These are phyloP conservation scores for Coniochaeta sp. DNA, from an alignment of 2,329 filamentous ascomycete genomes.

Conservation along the genomic window DNA sequence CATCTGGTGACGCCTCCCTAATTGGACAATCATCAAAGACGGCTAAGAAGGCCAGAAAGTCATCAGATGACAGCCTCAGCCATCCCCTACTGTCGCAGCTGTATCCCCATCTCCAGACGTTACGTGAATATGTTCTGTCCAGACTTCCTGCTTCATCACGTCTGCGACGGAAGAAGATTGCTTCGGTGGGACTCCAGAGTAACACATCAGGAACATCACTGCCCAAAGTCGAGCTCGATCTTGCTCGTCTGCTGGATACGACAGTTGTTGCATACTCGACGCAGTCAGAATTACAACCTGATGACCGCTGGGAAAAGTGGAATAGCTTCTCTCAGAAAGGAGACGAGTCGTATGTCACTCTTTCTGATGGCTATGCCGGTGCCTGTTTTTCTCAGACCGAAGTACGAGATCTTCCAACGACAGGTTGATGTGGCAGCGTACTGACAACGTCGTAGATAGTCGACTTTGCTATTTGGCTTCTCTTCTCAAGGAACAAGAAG, in stretches of 20 bases:
- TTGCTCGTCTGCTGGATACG: constrained; percentile 58
- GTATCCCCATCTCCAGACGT: constrained; percentile 56
- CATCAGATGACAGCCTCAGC: constrained; percentile 11
- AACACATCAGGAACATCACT: constrained; percentile 9
- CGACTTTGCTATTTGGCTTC: constrained; percentile 67
- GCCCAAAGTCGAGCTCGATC: constrained; percentile 26
- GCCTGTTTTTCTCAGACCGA: constrained; percentile 53
- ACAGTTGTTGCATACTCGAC: constrained; percentile 54
- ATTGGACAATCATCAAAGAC: not conserved
- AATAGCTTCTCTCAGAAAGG: constrained; percentile 53
- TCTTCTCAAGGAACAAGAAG: constrained; percentile 56
- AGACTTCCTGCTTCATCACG: constrained; percentile 61
- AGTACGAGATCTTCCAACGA: constrained; percentile 32
- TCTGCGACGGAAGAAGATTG: constrained; percentile 49
- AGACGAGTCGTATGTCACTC: constrained; percentile 48
- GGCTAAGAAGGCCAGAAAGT: not conserved
- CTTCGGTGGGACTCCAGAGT: constrained; percentile 28
- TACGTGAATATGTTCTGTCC: constrained; percentile 63
- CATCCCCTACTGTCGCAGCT: constrained; percentile 62
- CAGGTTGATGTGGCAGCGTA: not conserved
- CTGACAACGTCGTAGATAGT: constrained; percentile 47
- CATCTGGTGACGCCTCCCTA: not conserved
- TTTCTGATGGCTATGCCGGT: constrained; percentile 36
- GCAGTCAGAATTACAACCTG: constrained; percentile 9
- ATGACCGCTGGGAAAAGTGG: constrained; percentile 47